Conservation (phyloP, 1,284 basidiomycete species). For the Cystobasidium sp. region DNA sequence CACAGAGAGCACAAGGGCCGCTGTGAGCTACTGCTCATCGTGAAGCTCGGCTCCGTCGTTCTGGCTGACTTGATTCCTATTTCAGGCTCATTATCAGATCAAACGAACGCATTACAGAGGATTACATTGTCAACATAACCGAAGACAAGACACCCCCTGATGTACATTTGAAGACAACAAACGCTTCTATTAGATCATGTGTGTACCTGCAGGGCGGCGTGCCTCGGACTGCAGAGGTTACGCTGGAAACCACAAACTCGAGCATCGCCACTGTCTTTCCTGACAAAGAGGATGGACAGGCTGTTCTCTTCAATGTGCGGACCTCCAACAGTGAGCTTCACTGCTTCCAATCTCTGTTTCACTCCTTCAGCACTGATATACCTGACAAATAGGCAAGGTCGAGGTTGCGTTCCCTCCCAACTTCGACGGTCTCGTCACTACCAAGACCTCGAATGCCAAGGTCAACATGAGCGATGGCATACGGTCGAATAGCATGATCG, state of each 20-base stretch:
- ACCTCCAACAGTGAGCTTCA: constrained; percentile 1
- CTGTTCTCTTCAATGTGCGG: constrained; percentile 4
- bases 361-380: too few species aligned
- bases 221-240: constrained; percentile 11
- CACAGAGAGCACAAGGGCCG: constrained; percentile 11
- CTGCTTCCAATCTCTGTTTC: too few species aligned
- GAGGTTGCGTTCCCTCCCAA: neutral
- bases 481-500: neutral
- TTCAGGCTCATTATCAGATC: constrained; percentile 4
- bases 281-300: constrained; percentile 7
- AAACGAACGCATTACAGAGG: constrained; percentile 3
- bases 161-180: constrained; percentile 4
- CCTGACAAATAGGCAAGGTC: neutral
- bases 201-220: constrained; percentile 3
- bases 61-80: neutral
- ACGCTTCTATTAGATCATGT: neutral
- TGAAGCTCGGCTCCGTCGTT: neutral
- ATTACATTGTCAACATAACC: constrained; percentile 24
- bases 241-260: neutral
- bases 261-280: constrained; percentile 7
- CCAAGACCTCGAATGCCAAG: constrained; percentile 5
- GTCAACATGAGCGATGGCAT: neutral
- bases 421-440: neutral
- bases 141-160: constrained; percentile 15
- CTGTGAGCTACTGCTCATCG: neutral